These are phyloP conservation scores for Puccinia polysora DNA, from an alignment of 1,284 basidiomycete genomes.

Conservation along the genomic window DNA sequence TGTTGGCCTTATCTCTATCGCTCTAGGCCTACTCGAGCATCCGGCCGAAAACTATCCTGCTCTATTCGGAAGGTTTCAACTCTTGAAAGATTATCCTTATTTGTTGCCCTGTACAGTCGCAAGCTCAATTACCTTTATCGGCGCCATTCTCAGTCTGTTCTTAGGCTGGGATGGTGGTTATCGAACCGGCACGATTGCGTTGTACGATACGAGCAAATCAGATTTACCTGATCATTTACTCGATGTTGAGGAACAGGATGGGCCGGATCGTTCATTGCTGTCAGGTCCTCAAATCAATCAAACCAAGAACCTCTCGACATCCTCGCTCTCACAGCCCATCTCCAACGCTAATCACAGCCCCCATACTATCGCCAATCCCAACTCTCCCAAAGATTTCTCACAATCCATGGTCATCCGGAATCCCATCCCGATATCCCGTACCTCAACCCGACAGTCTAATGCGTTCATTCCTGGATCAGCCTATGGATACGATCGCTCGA, in stretches of 20 bases:
- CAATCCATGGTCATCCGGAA: conserved; percentile 9
- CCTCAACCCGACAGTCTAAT: conserved; percentile 30
- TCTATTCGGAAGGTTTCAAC: conserved; percentile 59
- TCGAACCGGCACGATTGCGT: conserved; percentile 71
- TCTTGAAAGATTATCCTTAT: conserved; percentile 83
- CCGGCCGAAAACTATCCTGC: conserved; percentile 79
- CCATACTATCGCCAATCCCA: neutral
- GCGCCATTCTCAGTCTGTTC: conserved; percentile 79
- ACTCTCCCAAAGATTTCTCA: conserved; percentile 2
- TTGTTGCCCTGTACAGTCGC: conserved; percentile 75
- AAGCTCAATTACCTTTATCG: conserved; percentile 56
- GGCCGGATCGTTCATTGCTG: conserved; percentile 3
- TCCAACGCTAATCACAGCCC: conserved; percentile 5
- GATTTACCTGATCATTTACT: conserved; percentile 58
- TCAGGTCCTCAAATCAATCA: neutral
- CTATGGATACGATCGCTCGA: conserved; percentile 43
- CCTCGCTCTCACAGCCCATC: conserved; percentile 47
- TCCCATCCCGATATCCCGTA: conserved; percentile 25
- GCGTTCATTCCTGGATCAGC: conserved; percentile 45
- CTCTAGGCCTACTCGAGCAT: conserved; percentile 59
- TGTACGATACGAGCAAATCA: conserved; percentile 55
- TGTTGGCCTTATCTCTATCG: conserved; percentile 44
- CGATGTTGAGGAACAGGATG: conserved; percentile 53
- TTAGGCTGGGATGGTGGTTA: conserved; percentile 85
- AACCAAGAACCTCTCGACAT: conserved; percentile 47